phyloP scores from a whole-genome alignment of 148 eudicot species.

The Diospyros lotus region DNA sequence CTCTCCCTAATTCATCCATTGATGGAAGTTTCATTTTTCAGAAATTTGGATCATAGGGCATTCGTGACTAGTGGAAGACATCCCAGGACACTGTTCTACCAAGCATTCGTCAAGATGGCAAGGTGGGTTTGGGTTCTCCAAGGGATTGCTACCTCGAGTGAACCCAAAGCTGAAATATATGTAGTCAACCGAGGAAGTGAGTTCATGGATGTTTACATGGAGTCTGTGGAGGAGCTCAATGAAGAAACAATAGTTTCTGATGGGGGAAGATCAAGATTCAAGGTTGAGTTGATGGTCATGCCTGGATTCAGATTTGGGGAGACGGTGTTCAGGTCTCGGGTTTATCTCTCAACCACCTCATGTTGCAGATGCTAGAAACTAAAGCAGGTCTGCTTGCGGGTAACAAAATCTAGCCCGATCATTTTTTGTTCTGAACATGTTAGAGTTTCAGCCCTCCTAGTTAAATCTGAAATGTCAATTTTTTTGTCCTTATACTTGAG shows the following conservation, averaged over 20 bases:
- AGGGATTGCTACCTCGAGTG: constrained; percentile 17
- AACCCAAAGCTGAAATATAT: constrained; percentile 34
- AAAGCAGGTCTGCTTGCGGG: background rate
- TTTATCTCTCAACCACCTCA: constrained; percentile 29
- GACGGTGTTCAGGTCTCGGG: constrained; percentile 33
- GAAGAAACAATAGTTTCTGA: constrained; percentile 11
- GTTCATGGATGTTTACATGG: constrained; percentile 44
- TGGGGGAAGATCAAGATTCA: constrained; percentile 17
- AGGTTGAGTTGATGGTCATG: constrained; percentile 53
- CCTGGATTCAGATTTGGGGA: constrained; percentile 50
- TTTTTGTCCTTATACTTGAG: background rate
- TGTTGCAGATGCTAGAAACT: background rate
- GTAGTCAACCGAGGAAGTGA: constrained; percentile 36
- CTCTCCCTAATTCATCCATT: constrained; percentile 42
- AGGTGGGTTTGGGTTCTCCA: constrained; percentile 45
- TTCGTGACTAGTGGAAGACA: constrained; percentile 35
- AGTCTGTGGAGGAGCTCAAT: constrained; percentile 30
- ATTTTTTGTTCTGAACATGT: background rate
- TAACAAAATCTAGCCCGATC: background rate
- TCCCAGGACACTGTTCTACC: constrained; percentile 48
- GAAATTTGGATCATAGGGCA: constrained; percentile 50
- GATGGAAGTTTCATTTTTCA: constrained; percentile 54
- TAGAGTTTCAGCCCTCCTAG: background rate
- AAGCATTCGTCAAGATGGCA: constrained; percentile 47
- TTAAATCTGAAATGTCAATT: background rate